Evolutionary conservation across 75 land plant genomes (phyloP).

Genomic region (Azolla pinnata): DNA sequence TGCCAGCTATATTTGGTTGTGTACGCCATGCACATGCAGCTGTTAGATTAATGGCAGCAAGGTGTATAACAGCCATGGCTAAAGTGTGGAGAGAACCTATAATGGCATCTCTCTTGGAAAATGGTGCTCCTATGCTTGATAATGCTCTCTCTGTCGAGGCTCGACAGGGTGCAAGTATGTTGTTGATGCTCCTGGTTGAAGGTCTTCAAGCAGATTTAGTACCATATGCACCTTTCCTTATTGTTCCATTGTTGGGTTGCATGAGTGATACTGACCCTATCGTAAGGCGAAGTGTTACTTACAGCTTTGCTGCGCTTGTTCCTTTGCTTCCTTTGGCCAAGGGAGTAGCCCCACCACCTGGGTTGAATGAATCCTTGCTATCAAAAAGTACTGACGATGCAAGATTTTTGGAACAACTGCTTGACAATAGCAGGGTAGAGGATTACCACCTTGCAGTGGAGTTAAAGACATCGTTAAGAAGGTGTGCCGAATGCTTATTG

Average conservation of each 20-base stretch:
- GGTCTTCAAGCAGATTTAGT: conserved; percentile 76
- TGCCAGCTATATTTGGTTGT: conserved; percentile 83
- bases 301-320: conserved; percentile 94
- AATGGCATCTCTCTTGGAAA: conserved; percentile 70
- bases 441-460: conserved; percentile 70
- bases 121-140: conserved; percentile 68
- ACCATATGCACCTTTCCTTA: conserved; percentile 77
- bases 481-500: conserved; percentile 19
- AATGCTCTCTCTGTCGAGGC: conserved; percentile 57
- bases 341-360: conserved; percentile 72
- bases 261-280: conserved; percentile 79
- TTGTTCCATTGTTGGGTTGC: conserved; percentile 91
- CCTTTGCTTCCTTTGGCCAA: conserved; percentile 92
- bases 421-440: conserved; percentile 90
- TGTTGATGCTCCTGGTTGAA: conserved; percentile 73
- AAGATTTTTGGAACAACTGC: conserved; percentile 82
- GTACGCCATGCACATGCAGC: conserved; percentile 80
- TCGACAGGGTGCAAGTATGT: conserved; percentile 98
- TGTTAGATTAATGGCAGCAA: conserved; percentile 75
- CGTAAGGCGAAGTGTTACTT: conserved; percentile 87
- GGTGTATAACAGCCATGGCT: conserved; percentile 88
- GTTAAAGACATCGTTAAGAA: conserved; percentile 67
- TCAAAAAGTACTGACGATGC: conserved; percentile 70
- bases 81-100: conserved; percentile 55
- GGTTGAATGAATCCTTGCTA: conserved; percentile 45